phyloP scores from a whole-genome alignment of 2,329 filamentous ascomycete genomes.

The Fusarium domesticum region DNA sequence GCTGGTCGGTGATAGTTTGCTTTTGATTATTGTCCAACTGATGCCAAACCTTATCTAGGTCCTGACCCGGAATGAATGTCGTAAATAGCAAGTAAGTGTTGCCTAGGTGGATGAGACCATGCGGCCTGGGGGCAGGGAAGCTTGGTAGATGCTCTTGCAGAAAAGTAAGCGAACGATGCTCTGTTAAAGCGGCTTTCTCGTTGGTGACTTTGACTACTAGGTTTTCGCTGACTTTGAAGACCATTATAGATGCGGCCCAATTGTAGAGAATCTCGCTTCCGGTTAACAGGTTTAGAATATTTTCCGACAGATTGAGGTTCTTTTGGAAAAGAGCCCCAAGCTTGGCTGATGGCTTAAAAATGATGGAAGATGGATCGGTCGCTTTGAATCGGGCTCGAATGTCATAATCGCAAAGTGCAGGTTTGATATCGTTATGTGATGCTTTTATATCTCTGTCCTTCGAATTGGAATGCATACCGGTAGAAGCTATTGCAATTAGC shows the following conservation, averaged over 20 bases:
- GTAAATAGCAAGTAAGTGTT: constrained; percentile 10
- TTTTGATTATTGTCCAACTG: constrained; percentile 11
- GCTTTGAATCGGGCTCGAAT: constrained; percentile 5
- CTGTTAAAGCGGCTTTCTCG: constrained; percentile 4
- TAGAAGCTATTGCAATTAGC: not conserved
- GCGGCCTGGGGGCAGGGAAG: constrained; percentile 9
- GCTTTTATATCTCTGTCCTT: not conserved
- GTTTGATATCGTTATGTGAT: too few relatives aligned
- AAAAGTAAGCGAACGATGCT: constrained; percentile 9
- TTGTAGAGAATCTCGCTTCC: constrained; percentile 10
- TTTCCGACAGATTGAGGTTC: constrained; percentile 2
- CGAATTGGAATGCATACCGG: not conserved
- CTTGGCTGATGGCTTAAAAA: constrained; percentile 5
- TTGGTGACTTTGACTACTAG: constrained; percentile 11
- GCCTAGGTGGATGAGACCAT: constrained; percentile 12
- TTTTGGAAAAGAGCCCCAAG: constrained; percentile 4
- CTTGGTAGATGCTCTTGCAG: constrained; percentile 8
- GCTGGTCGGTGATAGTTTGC: constrained; percentile 10
- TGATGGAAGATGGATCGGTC: constrained; percentile 2
- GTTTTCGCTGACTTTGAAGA: constrained; percentile 7
- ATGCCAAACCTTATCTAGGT: constrained; percentile 11
- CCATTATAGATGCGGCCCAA: constrained; percentile 7
- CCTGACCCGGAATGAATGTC: constrained; percentile 9
- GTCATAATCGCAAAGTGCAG: not conserved
- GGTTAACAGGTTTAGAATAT: constrained; percentile 8